phyloP scores from a whole-genome alignment of 2,329 filamentous ascomycete species.

The Pseudodiploospora longispora region DNA sequence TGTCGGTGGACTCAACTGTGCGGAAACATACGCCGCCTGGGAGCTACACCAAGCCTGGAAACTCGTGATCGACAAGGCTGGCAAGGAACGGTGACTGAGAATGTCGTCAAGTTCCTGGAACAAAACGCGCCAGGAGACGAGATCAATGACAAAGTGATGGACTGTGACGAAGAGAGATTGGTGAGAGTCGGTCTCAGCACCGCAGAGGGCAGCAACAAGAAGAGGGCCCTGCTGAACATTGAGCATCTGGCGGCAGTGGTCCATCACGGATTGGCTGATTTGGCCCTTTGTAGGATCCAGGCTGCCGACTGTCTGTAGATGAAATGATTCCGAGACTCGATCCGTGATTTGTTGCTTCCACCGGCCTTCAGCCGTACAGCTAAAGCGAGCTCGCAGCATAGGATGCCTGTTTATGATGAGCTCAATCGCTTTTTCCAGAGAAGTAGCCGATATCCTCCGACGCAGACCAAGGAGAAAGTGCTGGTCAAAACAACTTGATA shows the following conservation, averaged over 20 bases:
- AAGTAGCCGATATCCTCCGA: not conserved
- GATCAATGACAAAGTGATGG: slow-evolving; percentile 28
- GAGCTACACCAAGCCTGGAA: slow-evolving; percentile 27
- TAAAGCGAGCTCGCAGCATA: slow-evolving; percentile 20
- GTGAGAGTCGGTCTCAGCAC: not conserved
- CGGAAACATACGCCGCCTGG: not conserved
- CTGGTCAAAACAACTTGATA: slow-evolving; percentile 8
- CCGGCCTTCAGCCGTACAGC: not conserved
- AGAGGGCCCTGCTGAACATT: slow-evolving; percentile 16
- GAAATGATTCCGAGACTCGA: slow-evolving; percentile 12
- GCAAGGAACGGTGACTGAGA: slow-evolving; percentile 14
- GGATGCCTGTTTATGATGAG: slow-evolving; percentile 15
- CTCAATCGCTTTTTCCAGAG: not conserved
- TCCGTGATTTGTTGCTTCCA: slow-evolving; percentile 12
- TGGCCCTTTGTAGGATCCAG: slow-evolving; percentile 6
- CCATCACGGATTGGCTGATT: slow-evolving; percentile 9
- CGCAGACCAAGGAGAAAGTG: slow-evolving; percentile 1
- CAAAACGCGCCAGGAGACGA: slow-evolving; percentile 34
- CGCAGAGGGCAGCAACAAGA: slow-evolving; percentile 7
- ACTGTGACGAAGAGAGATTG: slow-evolving; percentile 20
- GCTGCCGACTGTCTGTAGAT: slow-evolving; percentile 9
- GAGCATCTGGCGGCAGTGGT: slow-evolving; percentile 7
- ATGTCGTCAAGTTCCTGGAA: slow-evolving; percentile 32
- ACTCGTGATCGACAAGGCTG: slow-evolving; percentile 15
- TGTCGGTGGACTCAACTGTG: not conserved